Percentiles rank a stretch among this genome's conserved stretches.
These are phyloP conservation scores for barley (Hordeum vulgare) DNA, from an alignment of 176 grass and related monocot species.

Conservation along the genomic window MorexV3_pseudomolecules_assembly NC_058519.1:60696709-60697208, in stretches of 20 bases:
- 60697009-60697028: slow-evolving; percentile 66
- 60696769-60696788: slow-evolving; percentile 1
- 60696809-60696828: not conserved
- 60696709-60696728: not conserved
- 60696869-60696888: not conserved
- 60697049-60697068: slow-evolving; percentile 88
- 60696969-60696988: slow-evolving; percentile 84
- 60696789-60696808: not conserved
- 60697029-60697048: slow-evolving; percentile 61
- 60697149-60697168: not conserved
- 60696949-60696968: not conserved
- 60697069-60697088: slow-evolving; percentile 84
- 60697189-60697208: not conserved
- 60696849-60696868: not conserved
- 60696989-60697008: slow-evolving; percentile 64
- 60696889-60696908: not conserved
- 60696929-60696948: not conserved
- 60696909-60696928: not conserved
- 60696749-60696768: not conserved
- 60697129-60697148: not conserved
- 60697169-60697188: not conserved
- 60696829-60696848: not conserved
- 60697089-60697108: slow-evolving; percentile 44
- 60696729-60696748: too few species aligned
- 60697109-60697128: not conserved